Evolutionary conservation across 2,329 filamentous ascomycete genomes (phyloP), one percentile per base, ranked within the genome.

Genomic region (Epichloe gansuensis): DNA sequence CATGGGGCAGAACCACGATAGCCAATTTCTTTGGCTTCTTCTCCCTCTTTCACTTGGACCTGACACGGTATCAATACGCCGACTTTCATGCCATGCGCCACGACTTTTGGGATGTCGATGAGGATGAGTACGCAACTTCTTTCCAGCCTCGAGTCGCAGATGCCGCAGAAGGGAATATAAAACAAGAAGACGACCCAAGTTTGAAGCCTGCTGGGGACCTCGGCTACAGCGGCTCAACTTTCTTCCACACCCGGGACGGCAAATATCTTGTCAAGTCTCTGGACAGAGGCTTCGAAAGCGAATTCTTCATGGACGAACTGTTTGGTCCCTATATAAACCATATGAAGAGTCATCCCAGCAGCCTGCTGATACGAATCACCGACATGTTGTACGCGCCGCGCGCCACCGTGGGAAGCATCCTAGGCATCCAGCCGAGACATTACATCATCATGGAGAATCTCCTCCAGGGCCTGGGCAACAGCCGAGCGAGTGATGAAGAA

Each of bases 391-490:
- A 79, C 50, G 74, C 76, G 0, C 72, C 76, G 0, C 72, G 75
- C 9, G 59, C 66, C 0, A 80, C 81, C 0, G 61, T 89, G 1
- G 85, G 85, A 1, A 74, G 77, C 1, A 59, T 81, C 0, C 58
- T 87, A 0, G 76, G 82, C 4, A 67, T 76, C 1, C 79, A 82
- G 0, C 85, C 86, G 0, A 80, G 79, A 1, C 84, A 88, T 58
- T 85, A 88, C 61, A 85, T 89, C 55, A 74, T 89, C 60, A 89
- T 89, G 86, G 85, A 88, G 64, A 89, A 89, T 61, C 72, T 87
- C 2, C 69, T 88, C 25, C 80, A 78, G 56, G 85, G 84, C 2
- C 75, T 80, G 35, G 47, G 42, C 11, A n/a, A 50, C 56, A 70
- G 72, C 13, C 66, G 70, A 12, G 69, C 72, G 52, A 61, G 62